Evolutionary conservation across 2,329 filamentous ascomycete species (phyloP).

Genomic region (Hypoxylon sp.): DNA sequence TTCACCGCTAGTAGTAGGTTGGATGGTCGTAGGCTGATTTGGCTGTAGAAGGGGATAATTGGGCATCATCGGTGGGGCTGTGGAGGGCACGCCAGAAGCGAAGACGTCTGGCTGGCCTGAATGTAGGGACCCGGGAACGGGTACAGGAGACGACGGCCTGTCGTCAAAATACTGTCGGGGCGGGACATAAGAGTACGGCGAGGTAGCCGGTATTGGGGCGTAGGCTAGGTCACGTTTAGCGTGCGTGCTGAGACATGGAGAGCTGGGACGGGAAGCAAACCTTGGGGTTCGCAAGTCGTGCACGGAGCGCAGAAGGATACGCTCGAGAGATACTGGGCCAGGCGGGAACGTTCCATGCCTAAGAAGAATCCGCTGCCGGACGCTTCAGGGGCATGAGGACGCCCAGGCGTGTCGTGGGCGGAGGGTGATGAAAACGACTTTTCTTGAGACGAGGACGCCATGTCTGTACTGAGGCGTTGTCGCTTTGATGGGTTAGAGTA

Average conservation of each 20-base stretch:
- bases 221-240: slow-evolving; percentile 43
- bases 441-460: slow-evolving; percentile 37
- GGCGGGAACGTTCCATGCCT: slow-evolving; percentile 41
- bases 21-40: slow-evolving; percentile 40
- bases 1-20: slow-evolving; percentile 48
- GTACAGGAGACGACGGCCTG: slow-evolving; percentile 35
- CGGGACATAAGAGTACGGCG: slow-evolving; percentile 38
- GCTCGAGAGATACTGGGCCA: slow-evolving; percentile 47
- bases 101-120: slow-evolving; percentile 43
- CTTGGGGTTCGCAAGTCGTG: slow-evolving; percentile 46
- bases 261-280: slow-evolving; percentile 42
- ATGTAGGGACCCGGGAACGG: slow-evolving; percentile 39
- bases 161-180: slow-evolving; percentile 40
- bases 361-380: slow-evolving; percentile 31
- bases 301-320: slow-evolving; percentile 49
- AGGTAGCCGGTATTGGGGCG: slow-evolving; percentile 37
- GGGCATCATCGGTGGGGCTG: slow-evolving; percentile 45
- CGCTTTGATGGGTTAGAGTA: slow-evolving; percentile 41
- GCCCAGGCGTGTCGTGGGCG: slow-evolving; percentile 33
- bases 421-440: slow-evolving; percentile 38
- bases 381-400: slow-evolving; percentile 18
- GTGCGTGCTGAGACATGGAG: slow-evolving; percentile 22
- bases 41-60: slow-evolving; percentile 51
- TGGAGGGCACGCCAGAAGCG: slow-evolving; percentile 41
- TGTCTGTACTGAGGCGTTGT: slow-evolving; percentile 41